Base-by-base conservation (phyloP, 345 rosid species). In the Hibiscus tridactylites region DNA sequence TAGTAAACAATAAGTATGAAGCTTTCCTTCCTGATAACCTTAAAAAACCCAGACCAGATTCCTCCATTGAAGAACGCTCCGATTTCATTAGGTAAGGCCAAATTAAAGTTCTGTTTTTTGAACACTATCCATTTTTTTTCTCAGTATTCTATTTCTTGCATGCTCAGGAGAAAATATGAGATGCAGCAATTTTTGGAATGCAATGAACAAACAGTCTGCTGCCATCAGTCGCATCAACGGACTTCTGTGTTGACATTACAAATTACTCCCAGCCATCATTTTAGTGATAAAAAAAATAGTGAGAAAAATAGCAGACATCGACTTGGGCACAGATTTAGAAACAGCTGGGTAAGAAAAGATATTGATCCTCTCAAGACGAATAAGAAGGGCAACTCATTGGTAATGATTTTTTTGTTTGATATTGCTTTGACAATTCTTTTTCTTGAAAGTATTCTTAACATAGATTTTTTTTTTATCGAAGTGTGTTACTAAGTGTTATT, bases 261-360 rank as follows among this genome's bases (percentile, higher is more conserved):
- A 68, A 49, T 82, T 75, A 72, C 85, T 17, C 73, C 84, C 33
- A 71, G 59, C 68, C 70, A 73, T 56, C 71, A 71, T 13, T 60
- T 87, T 76, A 54, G 78, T 10, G 87, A 85, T 6, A 85, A 81
- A 79, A 87, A 72, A 73, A 66, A 12, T 0, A 68, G 50, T 15
- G 90, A 89, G 8, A 87, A 89, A 75, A 88, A 83, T n/a, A 84
- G 90, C 1, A 88, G 79, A 71, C 85, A 83, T 78, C 90, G 94
- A 1, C 85, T 89, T 5, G 96, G 99, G 28, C 65, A 83, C 44
- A 91, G 94, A 68, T 91, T 95, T 73, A 88, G 96, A 70, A 92
- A 90, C 82, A 90, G 97, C 85, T 85, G 97, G 97, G 92, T 91
- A 75, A 86, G 96, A 77, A 86, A 83, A 84, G 97, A 94, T 13